phyloP scores from a whole-genome alignment of 78 protist species.

The Dictyostelium purpureum region DNA sequence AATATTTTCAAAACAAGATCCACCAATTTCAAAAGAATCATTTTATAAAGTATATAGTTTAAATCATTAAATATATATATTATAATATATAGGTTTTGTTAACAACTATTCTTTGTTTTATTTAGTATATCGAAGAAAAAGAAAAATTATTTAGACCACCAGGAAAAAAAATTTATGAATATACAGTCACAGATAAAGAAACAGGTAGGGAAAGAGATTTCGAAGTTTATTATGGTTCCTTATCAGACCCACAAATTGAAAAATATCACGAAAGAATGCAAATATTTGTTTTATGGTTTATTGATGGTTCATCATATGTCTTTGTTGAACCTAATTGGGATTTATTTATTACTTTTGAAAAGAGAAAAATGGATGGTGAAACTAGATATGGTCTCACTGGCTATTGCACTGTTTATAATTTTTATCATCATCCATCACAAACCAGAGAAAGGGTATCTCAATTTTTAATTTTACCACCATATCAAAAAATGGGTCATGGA shows the following conservation, averaged over 20 bases:
- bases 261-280: constrained; percentile 61
- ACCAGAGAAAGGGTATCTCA: constrained; percentile 55
- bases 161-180: constrained; percentile 34
- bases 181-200: constrained; percentile 14
- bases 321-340: constrained; percentile 50
- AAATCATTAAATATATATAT: not conserved
- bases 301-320: constrained; percentile 52
- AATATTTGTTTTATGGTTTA: constrained; percentile 53
- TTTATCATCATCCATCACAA: constrained; percentile 68
- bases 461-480: constrained; percentile 53
- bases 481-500: constrained; percentile 74
- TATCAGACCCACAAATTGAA: constrained; percentile 10
- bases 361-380: constrained; percentile 29
- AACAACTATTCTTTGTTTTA: not conserved
- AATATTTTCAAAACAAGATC: constrained; percentile 45
- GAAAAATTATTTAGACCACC: constrained; percentile 43
- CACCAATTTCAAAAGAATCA: constrained; percentile 16
- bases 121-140: constrained; percentile 58
- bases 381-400: constrained; percentile 58
- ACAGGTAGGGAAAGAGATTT: constrained; percentile 33
- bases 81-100: not conserved
- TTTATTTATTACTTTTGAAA: constrained; percentile 39
- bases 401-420: constrained; percentile 58
- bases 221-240: constrained; percentile 60
- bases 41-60: not conserved